Percentiles rank a stretch among this genome's conserved stretches.
Evolutionary conservation across 257 asterid genomes (phyloP).

Genomic region (Henckelia pumila): DNA sequence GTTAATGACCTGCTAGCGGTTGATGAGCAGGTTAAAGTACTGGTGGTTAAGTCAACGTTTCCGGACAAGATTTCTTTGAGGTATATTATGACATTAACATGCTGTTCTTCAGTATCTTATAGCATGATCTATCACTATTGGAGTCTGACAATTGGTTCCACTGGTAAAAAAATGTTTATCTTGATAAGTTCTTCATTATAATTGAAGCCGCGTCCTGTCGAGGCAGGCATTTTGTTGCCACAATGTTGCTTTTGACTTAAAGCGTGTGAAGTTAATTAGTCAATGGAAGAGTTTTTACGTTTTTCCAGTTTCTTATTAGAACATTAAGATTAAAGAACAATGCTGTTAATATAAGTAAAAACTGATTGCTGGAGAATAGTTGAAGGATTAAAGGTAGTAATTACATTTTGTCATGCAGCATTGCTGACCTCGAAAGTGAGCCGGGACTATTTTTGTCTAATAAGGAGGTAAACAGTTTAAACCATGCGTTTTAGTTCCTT

Average conservation of each 20-base stretch:
- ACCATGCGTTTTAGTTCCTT: neutral
- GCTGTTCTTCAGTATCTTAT: neutral
- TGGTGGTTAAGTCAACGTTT: conserved; percentile 70
- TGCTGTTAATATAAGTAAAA: neutral
- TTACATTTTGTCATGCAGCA: conserved; percentile 46
- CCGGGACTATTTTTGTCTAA: conserved; percentile 75
- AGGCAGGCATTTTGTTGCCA: neutral
- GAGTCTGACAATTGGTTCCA: conserved; percentile 5
- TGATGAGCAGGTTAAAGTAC: conserved; percentile 79
- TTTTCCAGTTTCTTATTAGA: too few relatives aligned
- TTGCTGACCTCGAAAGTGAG: conserved; percentile 85
- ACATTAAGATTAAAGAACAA: too few relatives aligned
- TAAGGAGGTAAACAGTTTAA: conserved; percentile 57
- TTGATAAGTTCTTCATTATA: neutral
- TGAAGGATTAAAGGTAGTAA: neutral
- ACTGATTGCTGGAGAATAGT: neutral
- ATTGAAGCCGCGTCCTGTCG: neutral
- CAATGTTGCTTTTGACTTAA: neutral
- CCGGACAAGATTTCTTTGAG: conserved; percentile 85
- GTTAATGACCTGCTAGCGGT: conserved; percentile 63
- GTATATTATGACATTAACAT: conserved; percentile 33
- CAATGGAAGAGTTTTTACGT: neutral
- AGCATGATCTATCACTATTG: neutral
- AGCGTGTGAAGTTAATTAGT: neutral
- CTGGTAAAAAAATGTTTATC: neutral